These are phyloP conservation scores for Russula sp. DNA, from an alignment of 768 basidiomycete genomes.

Conservation along the genomic window DNA sequence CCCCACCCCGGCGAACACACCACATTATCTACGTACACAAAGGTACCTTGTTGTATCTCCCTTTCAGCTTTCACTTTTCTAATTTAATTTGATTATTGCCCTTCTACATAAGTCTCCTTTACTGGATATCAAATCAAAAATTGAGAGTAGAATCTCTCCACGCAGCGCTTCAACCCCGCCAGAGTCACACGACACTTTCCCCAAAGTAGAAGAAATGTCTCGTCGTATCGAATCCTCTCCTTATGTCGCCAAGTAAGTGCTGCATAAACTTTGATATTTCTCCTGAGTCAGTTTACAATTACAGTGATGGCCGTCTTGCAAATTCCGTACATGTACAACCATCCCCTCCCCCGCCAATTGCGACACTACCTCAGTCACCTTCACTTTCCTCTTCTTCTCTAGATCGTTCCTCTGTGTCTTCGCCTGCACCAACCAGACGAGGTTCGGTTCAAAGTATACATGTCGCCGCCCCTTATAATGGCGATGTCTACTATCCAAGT, in stretches of 20 bases:
- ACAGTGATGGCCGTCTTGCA: slow-evolving; percentile 44
- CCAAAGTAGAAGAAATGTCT: slow-evolving; percentile 43
- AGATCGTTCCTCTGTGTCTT: slow-evolving; percentile 59
- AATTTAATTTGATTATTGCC: background rate
- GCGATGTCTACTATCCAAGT: slow-evolving; percentile 28
- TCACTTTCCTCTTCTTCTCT: slow-evolving; percentile 57
- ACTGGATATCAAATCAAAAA: slow-evolving; percentile 8
- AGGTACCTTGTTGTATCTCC: slow-evolving; percentile 13
- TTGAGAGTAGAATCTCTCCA: background rate
- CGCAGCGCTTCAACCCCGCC: slow-evolving; percentile 22
- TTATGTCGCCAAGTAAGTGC: slow-evolving; percentile 33
- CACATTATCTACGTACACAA: slow-evolving; percentile 2
- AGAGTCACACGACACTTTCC: slow-evolving; percentile 28
- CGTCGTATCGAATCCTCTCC: slow-evolving; percentile 46
- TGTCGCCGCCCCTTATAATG: slow-evolving; percentile 43
- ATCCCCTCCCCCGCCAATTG: slow-evolving; percentile 48
- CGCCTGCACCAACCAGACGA: slow-evolving; percentile 50
- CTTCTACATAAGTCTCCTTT: slow-evolving; percentile 3
- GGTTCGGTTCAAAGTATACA: slow-evolving; percentile 39
- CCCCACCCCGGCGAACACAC: background rate
- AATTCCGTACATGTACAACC: slow-evolving; percentile 39
- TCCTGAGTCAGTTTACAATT: slow-evolving; percentile 34
- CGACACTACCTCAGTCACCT: slow-evolving; percentile 56
- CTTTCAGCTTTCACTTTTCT: background rate
- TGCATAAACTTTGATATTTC: slow-evolving; percentile 26